Conservation (phyloP, 2,329 filamentous ascomycete species). For the Emergomyces pasteurianus region DNA sequence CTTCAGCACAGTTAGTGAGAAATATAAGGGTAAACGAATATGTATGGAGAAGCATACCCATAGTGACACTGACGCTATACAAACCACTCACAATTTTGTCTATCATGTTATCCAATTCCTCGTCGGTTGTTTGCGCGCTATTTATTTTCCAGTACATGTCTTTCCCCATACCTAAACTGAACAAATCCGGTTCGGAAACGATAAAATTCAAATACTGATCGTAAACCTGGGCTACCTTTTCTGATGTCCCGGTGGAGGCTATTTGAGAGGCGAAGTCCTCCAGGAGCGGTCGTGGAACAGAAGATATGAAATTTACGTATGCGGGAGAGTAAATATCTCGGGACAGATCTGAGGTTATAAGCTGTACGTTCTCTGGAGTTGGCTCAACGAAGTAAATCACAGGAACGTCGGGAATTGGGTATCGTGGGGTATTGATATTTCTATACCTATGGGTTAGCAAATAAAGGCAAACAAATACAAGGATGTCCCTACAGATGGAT, state of each 20-base stretch:
- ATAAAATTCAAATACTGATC: constrained; percentile 98
- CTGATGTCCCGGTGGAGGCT: constrained; percentile 69
- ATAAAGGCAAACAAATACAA: constrained; percentile 10
- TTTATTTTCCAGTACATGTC: constrained; percentile 95
- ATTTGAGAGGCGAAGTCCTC: constrained; percentile 92
- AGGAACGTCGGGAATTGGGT: constrained; percentile 90
- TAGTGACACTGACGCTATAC: constrained; percentile 98
- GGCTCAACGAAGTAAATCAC: constrained; percentile 96
- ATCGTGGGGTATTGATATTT: constrained; percentile 68
- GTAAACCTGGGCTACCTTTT: constrained; percentile 82
- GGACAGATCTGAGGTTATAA: constrained; percentile 74
- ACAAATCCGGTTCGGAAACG: constrained; percentile 87
- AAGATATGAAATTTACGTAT: constrained; percentile 94
- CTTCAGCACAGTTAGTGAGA: constrained; percentile 39
- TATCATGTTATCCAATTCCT: constrained; percentile 74
- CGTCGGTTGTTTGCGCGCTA: constrained; percentile 79
- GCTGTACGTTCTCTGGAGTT: constrained; percentile 63
- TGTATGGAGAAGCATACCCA: constrained; percentile 49
- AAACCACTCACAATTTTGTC: constrained; percentile 89
- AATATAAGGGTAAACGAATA: background rate
- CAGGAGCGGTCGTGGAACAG: constrained; percentile 74
- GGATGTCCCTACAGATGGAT: constrained; percentile 64
- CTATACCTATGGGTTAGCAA: constrained; percentile 30
- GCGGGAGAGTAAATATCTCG: constrained; percentile 83
- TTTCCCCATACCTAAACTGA: constrained; percentile 85